phyloP scores from a whole-genome alignment of 306 rosid species.

The Cucumis hystrix region DNA sequence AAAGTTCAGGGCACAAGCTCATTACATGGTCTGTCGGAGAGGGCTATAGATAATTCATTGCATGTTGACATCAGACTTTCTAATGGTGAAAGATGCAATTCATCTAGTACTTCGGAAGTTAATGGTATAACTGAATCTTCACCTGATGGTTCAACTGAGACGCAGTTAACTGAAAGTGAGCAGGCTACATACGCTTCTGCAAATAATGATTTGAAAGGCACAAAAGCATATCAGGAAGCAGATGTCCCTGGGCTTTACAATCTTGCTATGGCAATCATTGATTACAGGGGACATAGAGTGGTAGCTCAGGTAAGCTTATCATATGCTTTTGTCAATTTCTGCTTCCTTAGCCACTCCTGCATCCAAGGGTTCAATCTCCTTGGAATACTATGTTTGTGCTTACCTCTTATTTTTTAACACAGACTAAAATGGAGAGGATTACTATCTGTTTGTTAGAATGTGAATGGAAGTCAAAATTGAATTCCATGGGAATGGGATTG shows the following conservation, averaged over 20 bases:
- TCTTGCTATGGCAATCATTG: slow-evolving; percentile 96
- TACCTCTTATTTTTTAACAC: not conserved
- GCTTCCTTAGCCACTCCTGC: not conserved
- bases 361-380: not conserved
- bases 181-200: slow-evolving; percentile 99
- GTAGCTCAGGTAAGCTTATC: slow-evolving; percentile 70
- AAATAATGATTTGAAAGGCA: slow-evolving; percentile 97
- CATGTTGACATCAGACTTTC: slow-evolving; percentile 31
- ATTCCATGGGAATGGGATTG: not conserved
- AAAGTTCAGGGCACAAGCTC: slow-evolving; percentile 23
- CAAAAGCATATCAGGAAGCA: slow-evolving; percentile 98
- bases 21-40: slow-evolving; percentile 33
- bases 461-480: not conserved
- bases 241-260: slow-evolving; percentile 88
- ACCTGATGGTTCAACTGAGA: slow-evolving; percentile 37
- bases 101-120: slow-evolving; percentile 28
- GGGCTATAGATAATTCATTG: slow-evolving; percentile 20
- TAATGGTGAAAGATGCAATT: slow-evolving; percentile 38
- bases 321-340: not conserved
- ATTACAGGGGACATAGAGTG: slow-evolving; percentile 96
- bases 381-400: not conserved
- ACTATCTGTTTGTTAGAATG: not conserved
- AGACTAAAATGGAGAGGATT: not conserved
- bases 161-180: slow-evolving; percentile 79
- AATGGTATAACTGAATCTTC: slow-evolving; percentile 29